Evolutionary conservation across 495 filamentous ascomycete genomes (phyloP).

Genomic region (Pseudoneurospora amorphoporcata): DNA sequence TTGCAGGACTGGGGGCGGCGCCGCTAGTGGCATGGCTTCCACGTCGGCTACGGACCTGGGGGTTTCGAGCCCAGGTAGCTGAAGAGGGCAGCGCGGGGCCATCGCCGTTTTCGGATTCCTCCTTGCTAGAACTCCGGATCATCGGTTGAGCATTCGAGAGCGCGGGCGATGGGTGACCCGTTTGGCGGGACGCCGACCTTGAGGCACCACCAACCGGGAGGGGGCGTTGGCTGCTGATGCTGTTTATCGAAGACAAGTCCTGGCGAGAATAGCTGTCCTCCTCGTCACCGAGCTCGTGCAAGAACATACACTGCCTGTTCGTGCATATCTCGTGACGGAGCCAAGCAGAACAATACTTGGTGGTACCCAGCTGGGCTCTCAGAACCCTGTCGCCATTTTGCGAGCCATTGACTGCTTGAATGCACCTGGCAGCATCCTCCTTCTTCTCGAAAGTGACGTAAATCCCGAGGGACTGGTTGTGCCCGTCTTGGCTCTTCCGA

Average conservation of each 20-base stretch:
- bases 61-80: conserved; percentile 85
- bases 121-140: conserved; percentile 63
- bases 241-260: conserved; percentile 93
- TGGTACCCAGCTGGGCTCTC: conserved; percentile 91
- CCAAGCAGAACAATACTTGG: conserved; percentile 98
- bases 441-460: conserved; percentile 93
- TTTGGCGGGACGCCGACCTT: conserved; percentile 41
- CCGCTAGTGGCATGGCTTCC: conserved; percentile 70
- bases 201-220: conserved; percentile 34
- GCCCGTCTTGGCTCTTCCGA: conserved; percentile 61
- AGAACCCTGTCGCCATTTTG: conserved; percentile 79
- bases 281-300: conserved; percentile 94
- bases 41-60: conserved; percentile 57
- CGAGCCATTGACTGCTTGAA: conserved; percentile 83
- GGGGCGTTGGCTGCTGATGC: conserved; percentile 66
- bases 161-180: conserved; percentile 39
- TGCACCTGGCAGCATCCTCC: conserved; percentile 79
- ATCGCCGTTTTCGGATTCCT: conserved; percentile 62
- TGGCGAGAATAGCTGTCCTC: conserved; percentile 93
- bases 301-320: conserved; percentile 92
- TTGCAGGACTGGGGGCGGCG: conserved; percentile 70
- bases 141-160: conserved; percentile 57
- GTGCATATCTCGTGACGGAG: conserved; percentile 84
- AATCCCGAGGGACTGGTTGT: conserved; percentile 76
- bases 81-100: conserved; percentile 82